These are phyloP conservation scores for Aureobasidium zeae DNA, from an alignment of 2,329 filamentous ascomycete species.

Conservation along the genomic window DNA sequence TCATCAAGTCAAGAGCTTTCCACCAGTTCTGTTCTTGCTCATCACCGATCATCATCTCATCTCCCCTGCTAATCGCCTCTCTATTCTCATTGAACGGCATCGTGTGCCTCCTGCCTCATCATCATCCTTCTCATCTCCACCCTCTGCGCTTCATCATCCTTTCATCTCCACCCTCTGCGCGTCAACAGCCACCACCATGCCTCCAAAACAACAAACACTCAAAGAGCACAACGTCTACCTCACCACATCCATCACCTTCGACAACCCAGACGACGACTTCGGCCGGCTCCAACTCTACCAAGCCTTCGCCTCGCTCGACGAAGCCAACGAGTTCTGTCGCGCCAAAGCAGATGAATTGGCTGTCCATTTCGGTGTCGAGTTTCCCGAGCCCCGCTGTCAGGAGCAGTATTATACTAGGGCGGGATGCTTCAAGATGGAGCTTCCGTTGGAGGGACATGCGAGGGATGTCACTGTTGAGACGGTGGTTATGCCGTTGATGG, in stretches of 20 bases:
- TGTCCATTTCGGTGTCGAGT: neutral
- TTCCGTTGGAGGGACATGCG: neutral
- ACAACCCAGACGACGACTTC: neutral
- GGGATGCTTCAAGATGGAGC: neutral
- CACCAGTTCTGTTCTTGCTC: too few species aligned
- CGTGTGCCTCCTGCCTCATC: neutral
- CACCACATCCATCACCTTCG: neutral
- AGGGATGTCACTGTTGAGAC: neutral
- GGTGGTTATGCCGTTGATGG: conserved; percentile 2
- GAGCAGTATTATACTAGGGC: neutral
- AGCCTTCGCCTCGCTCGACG: conserved; percentile 7
- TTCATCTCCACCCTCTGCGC: neutral
- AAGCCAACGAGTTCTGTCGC: conserved; percentile 7
- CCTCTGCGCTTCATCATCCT: neutral
- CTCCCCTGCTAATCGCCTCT: too few species aligned
- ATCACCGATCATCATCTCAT: too few species aligned
- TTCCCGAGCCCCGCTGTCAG: neutral
- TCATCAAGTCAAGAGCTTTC: too few species aligned
- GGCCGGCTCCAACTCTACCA: conserved; percentile 9
- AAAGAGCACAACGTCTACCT: conserved; percentile 12
- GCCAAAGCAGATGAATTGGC: conserved; percentile 3
- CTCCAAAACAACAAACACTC: neutral
- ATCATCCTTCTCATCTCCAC: too few species aligned
- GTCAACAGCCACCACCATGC: neutral
- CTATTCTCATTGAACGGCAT: too few species aligned